Percentiles rank a stretch among this genome's conserved stretches.
phyloP scores from a whole-genome alignment of 2,329 filamentous ascomycete genomes.

The Penicillium aurantiogriseum region DNA sequence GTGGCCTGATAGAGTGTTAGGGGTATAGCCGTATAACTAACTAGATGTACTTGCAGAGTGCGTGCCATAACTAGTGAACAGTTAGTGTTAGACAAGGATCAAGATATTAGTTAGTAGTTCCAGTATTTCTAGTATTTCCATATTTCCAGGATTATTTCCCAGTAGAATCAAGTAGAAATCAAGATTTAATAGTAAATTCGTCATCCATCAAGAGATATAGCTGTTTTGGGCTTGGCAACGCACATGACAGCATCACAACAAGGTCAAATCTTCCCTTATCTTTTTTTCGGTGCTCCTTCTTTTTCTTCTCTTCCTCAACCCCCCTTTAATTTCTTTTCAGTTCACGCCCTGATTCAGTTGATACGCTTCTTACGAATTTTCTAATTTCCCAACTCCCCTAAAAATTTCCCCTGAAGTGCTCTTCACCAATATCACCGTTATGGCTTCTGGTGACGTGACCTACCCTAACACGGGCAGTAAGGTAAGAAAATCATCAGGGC shows the following conservation, averaged over 20 bases:
- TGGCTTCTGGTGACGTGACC: conserved; percentile 39
- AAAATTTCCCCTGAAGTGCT: not conserved
- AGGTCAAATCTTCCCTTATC: conserved; percentile 20
- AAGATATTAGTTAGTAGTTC: too few relatives aligned
- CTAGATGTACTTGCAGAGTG: not conserved
- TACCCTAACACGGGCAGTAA: conserved; percentile 43
- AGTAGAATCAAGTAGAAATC: too few relatives aligned
- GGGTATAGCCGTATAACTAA: too few relatives aligned
- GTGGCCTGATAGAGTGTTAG: too few relatives aligned
- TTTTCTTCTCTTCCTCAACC: not conserved
- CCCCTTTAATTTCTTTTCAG: not conserved
- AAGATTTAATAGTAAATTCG: not conserved
- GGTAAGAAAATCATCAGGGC: conserved; percentile 26
- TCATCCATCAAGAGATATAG: not conserved
- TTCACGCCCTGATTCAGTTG: not conserved
- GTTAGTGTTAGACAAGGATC: too few relatives aligned
- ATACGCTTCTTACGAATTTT: conserved; percentile 8
- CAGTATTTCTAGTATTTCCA: too few relatives aligned
- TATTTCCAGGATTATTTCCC: too few relatives aligned
- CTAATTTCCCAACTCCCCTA: conserved; percentile 2
- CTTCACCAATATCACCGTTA: conserved; percentile 17
- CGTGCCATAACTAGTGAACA: too few relatives aligned
- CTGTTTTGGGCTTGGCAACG: conserved; percentile 21
- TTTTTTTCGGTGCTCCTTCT: conserved; percentile 12
- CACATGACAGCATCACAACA: conserved; percentile 29